Evolutionary conservation across 805 yeast species (phyloP).

Genomic region (Zygoascus biomembranicola): DNA sequence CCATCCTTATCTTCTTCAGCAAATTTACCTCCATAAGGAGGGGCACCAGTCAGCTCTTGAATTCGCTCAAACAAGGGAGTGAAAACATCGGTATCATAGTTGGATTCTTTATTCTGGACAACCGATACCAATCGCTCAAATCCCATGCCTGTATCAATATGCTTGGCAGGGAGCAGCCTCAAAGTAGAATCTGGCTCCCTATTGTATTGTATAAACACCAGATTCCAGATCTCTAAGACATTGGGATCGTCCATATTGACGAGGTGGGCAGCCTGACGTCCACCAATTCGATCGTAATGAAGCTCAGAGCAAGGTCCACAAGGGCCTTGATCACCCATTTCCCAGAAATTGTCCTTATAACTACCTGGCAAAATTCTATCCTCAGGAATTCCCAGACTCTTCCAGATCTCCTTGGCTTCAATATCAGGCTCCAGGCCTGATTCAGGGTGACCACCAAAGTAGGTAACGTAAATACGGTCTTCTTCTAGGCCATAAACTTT

Average conservation of each 20-base stretch:
- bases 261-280: conserved; percentile 84
- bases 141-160: conserved; percentile 98
- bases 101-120: conserved; percentile 82
- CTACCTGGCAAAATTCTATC: conserved; percentile 91
- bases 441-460: conserved; percentile 86
- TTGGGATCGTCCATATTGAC: conserved; percentile 98
- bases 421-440: conserved; percentile 85
- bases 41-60: conserved; percentile 87
- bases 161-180: conserved; percentile 84
- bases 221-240: conserved; percentile 96
- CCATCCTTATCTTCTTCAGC: conserved; percentile 92
- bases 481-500: conserved; percentile 69
- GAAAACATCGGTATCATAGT: conserved; percentile 97
- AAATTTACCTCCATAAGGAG: conserved; percentile 86
- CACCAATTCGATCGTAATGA: conserved; percentile 97
- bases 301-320: conserved; percentile 99
- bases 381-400: conserved; percentile 77
- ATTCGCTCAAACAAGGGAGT: conserved; percentile 78
- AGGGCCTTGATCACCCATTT: conserved; percentile 99
- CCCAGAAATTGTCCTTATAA: conserved; percentile 95
- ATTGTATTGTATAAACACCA: conserved; percentile 94
- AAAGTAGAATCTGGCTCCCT: conserved; percentile 82
- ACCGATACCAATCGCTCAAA: conserved; percentile 95
- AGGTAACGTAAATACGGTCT: conserved; percentile 85
- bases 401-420: conserved; percentile 88